Evolutionary conservation across 164 flowering plant genomes (phyloP), one percentile per base, ranked within the genome.

Genomic region (Umbellularia californica): DNA sequence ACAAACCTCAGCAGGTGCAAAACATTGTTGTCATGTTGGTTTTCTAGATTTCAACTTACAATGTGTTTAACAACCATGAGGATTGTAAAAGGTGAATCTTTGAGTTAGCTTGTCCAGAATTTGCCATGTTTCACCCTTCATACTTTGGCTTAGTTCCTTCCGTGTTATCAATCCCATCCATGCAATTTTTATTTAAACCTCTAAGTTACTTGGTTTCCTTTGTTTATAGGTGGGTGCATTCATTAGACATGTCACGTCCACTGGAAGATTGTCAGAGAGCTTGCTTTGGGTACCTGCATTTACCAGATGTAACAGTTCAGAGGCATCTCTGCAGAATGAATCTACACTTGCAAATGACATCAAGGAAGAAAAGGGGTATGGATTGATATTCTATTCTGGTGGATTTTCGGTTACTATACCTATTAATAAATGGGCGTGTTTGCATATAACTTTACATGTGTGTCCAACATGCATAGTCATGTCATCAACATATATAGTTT

Each of bases 291-390:
- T 62, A 58, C 76, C 80, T 30, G 19, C 69, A 24, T 77, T 79
- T 74, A 72, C 84, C 19, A 84, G 90, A 81, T 67, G 74, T 74
- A 75, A 73, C 79, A 80, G 85, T 70, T 80, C 92, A 19, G 82
- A 82, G 68, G 82, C 92, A 78, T 80, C 87, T 50, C 25, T 74
- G 62, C 83, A 76, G 70, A 88, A 79, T 76, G 89, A 87, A 68
- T 83, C 75, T 67, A 64, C 82, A 68, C 66, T 77, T 2, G 47
- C 81, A 41, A 68, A 76, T 71, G 81, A 77, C 17, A 51, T 28
- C 7, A 73, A 62, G 15, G 77, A 80, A 75, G 79, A 65, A 66
- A 77, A 72, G 58, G 74, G 70, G 79, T 76, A 47, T 60, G 50
- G 22, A 24, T 15, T 9, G 27, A 33, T 24, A 10, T 35, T 11